phyloP scores from a whole-genome alignment of 164 flowering plant species.

The Vitis cinerea region DNA sequence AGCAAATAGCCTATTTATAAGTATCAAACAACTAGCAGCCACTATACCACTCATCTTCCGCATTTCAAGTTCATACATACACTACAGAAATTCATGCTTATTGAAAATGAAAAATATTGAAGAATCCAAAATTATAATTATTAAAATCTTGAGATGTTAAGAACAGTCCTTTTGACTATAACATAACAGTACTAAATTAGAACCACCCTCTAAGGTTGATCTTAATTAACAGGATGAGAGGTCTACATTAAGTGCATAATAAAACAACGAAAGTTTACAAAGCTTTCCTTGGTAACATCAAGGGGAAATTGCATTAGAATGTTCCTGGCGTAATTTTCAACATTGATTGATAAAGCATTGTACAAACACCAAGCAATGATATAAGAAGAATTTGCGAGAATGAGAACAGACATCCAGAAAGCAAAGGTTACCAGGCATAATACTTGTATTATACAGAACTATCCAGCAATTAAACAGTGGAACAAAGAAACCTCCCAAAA shows the following conservation, averaged over 20 bases:
- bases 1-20: too few relatives aligned
- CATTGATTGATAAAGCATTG: slow-evolving; percentile 4
- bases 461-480: slow-evolving; percentile 10
- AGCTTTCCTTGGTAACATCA: not conserved
- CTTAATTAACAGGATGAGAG: not conserved
- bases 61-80: too few relatives aligned
- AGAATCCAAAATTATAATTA: too few relatives aligned
- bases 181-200: too few relatives aligned
- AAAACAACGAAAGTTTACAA: not conserved
- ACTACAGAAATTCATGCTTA: too few relatives aligned
- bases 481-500: slow-evolving; percentile 10
- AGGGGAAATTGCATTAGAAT: not conserved
- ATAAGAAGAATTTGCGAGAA: slow-evolving; percentile 5
- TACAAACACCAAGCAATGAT: slow-evolving; percentile 7
- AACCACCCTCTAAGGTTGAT: too few relatives aligned
- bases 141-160: too few relatives aligned
- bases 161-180: too few relatives aligned
- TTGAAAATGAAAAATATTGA: too few relatives aligned
- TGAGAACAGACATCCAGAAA: slow-evolving; percentile 7
- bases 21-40: too few relatives aligned
- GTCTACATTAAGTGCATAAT: not conserved
- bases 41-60: too few relatives aligned
- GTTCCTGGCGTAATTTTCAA: slow-evolving; percentile 6
- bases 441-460: slow-evolving; percentile 16
- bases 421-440: slow-evolving; percentile 10